These are phyloP conservation scores for Crataegus laevigata DNA, from an alignment of 306 rosid genomes.

Conservation along the genomic window DNA sequence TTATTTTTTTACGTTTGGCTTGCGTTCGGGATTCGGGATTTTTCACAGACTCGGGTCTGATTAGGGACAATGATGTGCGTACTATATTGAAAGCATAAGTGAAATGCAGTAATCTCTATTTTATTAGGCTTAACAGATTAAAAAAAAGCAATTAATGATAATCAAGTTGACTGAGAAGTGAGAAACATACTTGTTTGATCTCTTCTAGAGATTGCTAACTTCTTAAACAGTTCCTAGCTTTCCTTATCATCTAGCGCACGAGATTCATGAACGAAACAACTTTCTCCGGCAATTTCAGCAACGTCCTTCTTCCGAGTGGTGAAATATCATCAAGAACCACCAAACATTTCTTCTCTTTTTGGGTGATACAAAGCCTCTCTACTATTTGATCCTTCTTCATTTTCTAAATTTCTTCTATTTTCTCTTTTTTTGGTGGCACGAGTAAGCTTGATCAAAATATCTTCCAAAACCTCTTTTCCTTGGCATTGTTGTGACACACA, in stretches of 20 bases:
- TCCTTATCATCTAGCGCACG: background rate
- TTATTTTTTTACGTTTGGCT: no score
- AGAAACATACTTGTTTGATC: slow-evolving; percentile 2
- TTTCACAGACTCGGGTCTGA: accelerated
- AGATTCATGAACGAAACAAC: background rate
- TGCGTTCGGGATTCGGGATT: no score
- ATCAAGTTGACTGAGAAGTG: background rate
- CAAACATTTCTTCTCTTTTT: no score
- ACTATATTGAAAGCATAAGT: no score
- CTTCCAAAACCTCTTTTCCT: background rate
- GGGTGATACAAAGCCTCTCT: no score
- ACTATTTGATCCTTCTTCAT: no score
- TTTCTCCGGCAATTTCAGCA: background rate
- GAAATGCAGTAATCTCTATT: no score
- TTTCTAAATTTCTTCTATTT: background rate
- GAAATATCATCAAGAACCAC: no score
- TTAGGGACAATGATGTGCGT: no score
- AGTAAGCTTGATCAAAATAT: background rate
- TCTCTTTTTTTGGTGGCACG: slow-evolving; percentile 16
- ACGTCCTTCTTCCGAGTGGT: no score
- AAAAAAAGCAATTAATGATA: no score
- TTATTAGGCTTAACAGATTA: no score
- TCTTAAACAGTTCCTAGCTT: slow-evolving; percentile 12
- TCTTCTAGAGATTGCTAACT: background rate
- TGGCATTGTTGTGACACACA: slow-evolving; percentile 1